Evolutionary conservation across 1,284 basidiomycete genomes (phyloP), one percentile per base, ranked within the genome.

Genomic region (Marasmius sp.): DNA sequence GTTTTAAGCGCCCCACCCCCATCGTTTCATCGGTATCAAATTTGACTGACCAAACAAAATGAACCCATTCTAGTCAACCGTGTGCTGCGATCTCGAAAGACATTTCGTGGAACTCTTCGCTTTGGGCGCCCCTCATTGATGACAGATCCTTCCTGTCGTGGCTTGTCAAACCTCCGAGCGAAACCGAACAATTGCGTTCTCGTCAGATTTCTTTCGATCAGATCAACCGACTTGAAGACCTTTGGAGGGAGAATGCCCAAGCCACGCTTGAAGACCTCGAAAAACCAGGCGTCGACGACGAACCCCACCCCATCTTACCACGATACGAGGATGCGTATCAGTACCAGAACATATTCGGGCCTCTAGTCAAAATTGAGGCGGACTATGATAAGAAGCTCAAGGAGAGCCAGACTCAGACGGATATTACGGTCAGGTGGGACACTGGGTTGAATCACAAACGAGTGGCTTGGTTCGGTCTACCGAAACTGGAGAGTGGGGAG

Each of bases 341-440:
- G 74, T 99, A 99, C 74, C 97, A 98, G 77, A 98, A 98, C 73
- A 98, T 99, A 62, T 97, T 98, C 71, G 97, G 97, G 1, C 97
- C 97, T 8, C 85, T 99, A 47, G 97, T 99, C 74, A 99, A 99
- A 81, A 98, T 99, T 69, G 97, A 99, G 74, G 97, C 97, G 6
- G 97, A 99, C 78, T 99, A 98, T 71, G 97, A 99, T 75, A 97
- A 97, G 77, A 88, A 91, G 64, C 83, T 99, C 70, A 99, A 99
- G 77, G 97, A 99, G 75, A 94, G 94, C 62, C 97, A 99, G 78
- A 98, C 96, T 0, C 97, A 99, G 79, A 97, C 93, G 18, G 95
- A 97, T 69, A 94, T 99, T 67, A 88, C 89, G 22, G 91, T 99
- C 12, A 85, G 97, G 50, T 99, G 97, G 97, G 97, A 99, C 75